Percentiles rank a stretch among this genome's conserved stretches.
phyloP scores from a whole-genome alignment of 2,329 filamentous ascomycete genomes.

The Blastomyces parvus region DNA sequence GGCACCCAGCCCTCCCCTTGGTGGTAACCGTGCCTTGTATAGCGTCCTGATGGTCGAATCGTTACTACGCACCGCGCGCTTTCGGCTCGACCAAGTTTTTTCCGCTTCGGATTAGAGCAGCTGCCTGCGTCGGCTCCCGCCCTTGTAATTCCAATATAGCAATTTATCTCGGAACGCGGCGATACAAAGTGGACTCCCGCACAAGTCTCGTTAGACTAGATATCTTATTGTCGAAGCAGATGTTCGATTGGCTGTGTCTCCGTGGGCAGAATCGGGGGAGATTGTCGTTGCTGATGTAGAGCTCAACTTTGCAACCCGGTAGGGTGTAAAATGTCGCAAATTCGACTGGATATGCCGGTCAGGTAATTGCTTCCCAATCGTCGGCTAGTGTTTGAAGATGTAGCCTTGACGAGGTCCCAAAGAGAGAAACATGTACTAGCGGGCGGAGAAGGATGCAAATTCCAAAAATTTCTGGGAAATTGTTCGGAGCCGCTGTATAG shows the following conservation, averaged over 20 bases:
- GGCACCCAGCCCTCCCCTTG: too few relatives aligned
- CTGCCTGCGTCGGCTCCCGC: background rate
- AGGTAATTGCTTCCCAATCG: too few relatives aligned
- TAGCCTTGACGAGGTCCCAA: background rate
- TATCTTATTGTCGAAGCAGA: background rate
- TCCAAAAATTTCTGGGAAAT: too few relatives aligned
- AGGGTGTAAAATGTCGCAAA: background rate
- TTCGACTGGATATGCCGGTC: background rate
- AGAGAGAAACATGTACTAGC: background rate
- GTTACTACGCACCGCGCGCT: background rate
- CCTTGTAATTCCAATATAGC: background rate
- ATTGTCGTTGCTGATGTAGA: background rate
- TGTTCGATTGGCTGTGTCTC: background rate
- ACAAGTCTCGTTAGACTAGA: background rate
- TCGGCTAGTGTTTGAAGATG: background rate
- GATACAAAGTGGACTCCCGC: background rate
- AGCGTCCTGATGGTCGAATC: background rate
- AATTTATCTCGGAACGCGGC: background rate
- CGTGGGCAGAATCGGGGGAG: background rate
- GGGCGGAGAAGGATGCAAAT: too few relatives aligned
- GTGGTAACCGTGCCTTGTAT: background rate
- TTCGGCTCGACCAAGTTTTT: background rate
- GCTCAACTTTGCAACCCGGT: background rate
- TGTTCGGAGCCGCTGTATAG: too few relatives aligned
- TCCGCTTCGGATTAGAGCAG: background rate